Base-by-base conservation (phyloP, 2,329 filamentous ascomycete genomes). In the Aspergillus niger region DNA sequence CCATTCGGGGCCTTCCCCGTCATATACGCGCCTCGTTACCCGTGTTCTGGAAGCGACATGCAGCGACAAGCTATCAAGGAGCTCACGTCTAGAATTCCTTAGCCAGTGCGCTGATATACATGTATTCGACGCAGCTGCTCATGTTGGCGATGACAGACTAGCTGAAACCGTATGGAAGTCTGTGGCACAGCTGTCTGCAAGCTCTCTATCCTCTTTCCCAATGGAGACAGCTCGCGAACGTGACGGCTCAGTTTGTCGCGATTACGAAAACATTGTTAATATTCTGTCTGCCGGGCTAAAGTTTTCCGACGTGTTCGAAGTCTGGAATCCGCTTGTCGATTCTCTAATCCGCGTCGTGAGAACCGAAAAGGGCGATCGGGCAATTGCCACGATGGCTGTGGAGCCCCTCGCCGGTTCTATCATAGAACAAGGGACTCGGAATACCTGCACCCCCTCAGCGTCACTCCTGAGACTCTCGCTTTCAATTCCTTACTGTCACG, bases 241-340 rank as follows among this genome's bases (percentile, higher is more conserved):
- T 13, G 81, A 60, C 79, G 85, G 38, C 73, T 88, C 57, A 86
- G 89, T 13, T n/a, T 65, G 69, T 6, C 85, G 86, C 10, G 88
- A 91, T 58, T 92, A 91, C 65, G 87, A 89, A 8, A 86, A 89
- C 55, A 78, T 90, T 24, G 82, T 88, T 15, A 87, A 84, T 17
- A 83, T 96, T 36, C 80, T 96, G 3, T 83, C 88, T 67, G 78
- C 82, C 65, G 87, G 90, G 30, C 76, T 72, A 32, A 58, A 60
- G n/a, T 72, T 75, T 63, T n/a, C 70, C 50, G 60, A 62, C 61
- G 53, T 62, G 36, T 65, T 62, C 58, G 38, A 72, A 10, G 70
- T 73, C 43, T 84, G 82, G 81, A 70, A 73, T 53, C 61, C 79
- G 0, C 77, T 94, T 0, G 86, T 91, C 55, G 77, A 83, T 8